Conservation (phyloP, 2,329 filamentous ascomycete genomes). For the Alternaria gaisen region DNA sequence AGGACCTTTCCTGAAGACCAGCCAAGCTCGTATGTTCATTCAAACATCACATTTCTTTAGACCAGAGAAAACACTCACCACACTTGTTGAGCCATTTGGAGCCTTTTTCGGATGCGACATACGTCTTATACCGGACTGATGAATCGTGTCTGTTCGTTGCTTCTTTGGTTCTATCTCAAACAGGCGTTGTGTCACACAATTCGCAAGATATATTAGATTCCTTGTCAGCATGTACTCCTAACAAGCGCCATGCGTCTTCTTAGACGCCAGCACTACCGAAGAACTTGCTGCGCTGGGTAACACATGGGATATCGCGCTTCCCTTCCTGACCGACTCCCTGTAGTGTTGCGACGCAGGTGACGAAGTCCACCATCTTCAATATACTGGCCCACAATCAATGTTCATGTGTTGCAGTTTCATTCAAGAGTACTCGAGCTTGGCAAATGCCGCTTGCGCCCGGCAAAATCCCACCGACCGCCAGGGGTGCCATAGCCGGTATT, state of each 20-base stretch:
- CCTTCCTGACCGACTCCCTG: not conserved
- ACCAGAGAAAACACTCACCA: not conserved
- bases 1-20: not conserved
- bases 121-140: not conserved
- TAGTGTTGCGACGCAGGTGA: not conserved
- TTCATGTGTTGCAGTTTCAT: constrained; percentile 2
- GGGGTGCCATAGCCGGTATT: constrained; percentile 12
- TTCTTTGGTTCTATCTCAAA: not conserved
- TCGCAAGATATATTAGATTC: not conserved
- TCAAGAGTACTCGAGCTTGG: not conserved
- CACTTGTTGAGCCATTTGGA: not conserved
- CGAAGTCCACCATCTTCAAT: not conserved
- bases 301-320: constrained; percentile 1
- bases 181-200: not conserved
- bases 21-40: not conserved
- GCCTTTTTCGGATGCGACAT: not conserved
- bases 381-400: constrained; percentile 8
- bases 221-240: not conserved
- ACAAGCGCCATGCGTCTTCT: not conserved
- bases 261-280: not conserved
- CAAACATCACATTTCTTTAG: not conserved
- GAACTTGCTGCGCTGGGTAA: constrained; percentile 1
- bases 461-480: constrained; percentile 15
- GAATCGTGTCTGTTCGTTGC: not conserved
- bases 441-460: constrained; percentile 5